Evolutionary conservation across 768 basidiomycete species (phyloP), one percentile per base, ranked within the genome.

Genomic region (Xerocomus potaroensis): DNA sequence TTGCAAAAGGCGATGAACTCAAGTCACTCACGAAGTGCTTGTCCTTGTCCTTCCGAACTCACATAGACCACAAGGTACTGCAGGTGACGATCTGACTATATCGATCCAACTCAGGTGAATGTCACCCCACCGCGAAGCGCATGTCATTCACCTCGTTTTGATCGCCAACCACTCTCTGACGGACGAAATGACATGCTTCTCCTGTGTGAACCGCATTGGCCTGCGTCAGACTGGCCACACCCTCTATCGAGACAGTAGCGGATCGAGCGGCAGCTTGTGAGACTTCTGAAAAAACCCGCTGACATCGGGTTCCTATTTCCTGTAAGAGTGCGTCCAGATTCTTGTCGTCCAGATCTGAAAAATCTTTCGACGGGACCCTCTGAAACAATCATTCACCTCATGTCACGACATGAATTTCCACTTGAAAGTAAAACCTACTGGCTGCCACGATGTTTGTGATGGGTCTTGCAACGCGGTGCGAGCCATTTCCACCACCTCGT

Each of bases 251-350:
- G 51, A 75, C 64, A 43, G 64, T 65, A 54, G 82, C 79, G 51
- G 83, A 80, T 57, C 84, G 81, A 58, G 78, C 76, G 41, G 78
- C 72, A 40, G 84, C 84, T 50, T 72, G 72, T 50, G 81, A 76
- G 53, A 82, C 84, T 57, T 75, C 72, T 52, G 66, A 68, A 66
- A 89, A 88, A 47, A 85, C 66, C 60, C 67, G 67, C 50, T 79
- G 77, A 68, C 85, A 86, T 51, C 74, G 70, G 54, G 58, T 64
- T 37, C 80, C 80, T 55, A 87, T 67, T 61, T 83, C 80, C 55
- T 79, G 75, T 40, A 81, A 65, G 55, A 89, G 72, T 23, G 73
- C 75, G 52, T 82, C 79, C 57, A 90, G 69, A 67, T 87, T 88
- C 63, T 78, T 77, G 67, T n/a, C n/a, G n/a, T 84, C 80, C 51